Percentiles rank a stretch among this genome's conserved stretches.
Evolutionary conservation across 148 eudicot species (phyloP).

Genomic region (Nepenthes mirabilis): DNA sequence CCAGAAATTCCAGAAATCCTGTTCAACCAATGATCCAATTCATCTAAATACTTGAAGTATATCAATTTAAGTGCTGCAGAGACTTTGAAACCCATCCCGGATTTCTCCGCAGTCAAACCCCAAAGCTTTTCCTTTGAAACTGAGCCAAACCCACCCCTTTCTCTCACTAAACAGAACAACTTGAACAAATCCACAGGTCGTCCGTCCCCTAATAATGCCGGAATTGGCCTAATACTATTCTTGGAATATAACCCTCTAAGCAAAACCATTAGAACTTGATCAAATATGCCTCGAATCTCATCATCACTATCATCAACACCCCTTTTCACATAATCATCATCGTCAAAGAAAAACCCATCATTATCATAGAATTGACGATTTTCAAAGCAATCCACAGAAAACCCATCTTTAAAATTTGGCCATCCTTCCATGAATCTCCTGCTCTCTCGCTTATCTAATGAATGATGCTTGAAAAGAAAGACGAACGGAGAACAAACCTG

Average conservation of each 20-base stretch:
- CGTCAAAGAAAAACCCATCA: constrained; percentile 3
- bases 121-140: constrained; percentile 59
- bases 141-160: constrained; percentile 45
- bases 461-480: too few relatives aligned
- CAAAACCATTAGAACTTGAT: constrained; percentile 44
- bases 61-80: constrained; percentile 39
- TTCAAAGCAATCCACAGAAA: constrained; percentile 18
- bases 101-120: constrained; percentile 52
- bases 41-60: constrained; percentile 53
- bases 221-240: constrained; percentile 41
- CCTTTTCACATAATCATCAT: constrained; percentile 23
- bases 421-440: constrained; percentile 37
- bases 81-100: constrained; percentile 26
- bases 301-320: constrained; percentile 19
- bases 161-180: constrained; percentile 65
- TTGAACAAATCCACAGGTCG: constrained; percentile 50
- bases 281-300: constrained; percentile 38
- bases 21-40: constrained; percentile 57
- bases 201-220: constrained; percentile 48
- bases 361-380: constrained; percentile 8
- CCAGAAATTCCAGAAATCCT: constrained; percentile 17
- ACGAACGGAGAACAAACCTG: too few relatives aligned
- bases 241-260: constrained; percentile 32
- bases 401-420: constrained; percentile 22
- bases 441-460: neutral